phyloP scores from a whole-genome alignment of 2,329 filamentous ascomycete species.

The Microascus cirrosus region DNA sequence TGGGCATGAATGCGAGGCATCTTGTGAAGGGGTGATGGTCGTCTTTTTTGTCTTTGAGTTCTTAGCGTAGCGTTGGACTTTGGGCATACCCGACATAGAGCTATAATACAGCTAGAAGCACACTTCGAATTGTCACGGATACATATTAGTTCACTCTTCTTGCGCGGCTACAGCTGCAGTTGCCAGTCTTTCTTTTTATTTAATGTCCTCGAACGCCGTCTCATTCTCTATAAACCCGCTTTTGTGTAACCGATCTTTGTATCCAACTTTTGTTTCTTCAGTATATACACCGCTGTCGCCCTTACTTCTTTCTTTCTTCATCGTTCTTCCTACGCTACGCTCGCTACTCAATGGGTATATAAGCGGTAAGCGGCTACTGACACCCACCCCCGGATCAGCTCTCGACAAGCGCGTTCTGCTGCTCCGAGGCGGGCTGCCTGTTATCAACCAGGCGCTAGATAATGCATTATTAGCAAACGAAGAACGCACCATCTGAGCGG shows the following conservation, averaged over 20 bases:
- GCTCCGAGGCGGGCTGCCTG: constrained; percentile 18
- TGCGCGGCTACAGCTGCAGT: background rate
- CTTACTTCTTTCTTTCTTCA: background rate
- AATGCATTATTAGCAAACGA: constrained; percentile 9
- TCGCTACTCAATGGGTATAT: background rate
- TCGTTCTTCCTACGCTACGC: background rate
- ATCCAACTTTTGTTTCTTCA: background rate
- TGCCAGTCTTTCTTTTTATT: background rate
- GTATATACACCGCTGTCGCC: background rate
- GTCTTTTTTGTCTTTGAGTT: background rate
- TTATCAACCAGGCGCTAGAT: constrained; percentile 40
- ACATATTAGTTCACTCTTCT: background rate
- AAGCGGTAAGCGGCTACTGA: background rate
- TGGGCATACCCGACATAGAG: background rate
- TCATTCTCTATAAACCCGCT: background rate
- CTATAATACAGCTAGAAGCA: background rate
- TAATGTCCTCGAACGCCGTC: background rate
- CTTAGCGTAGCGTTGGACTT: background rate
- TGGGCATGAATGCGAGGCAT: constrained; percentile 77
- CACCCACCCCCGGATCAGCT: background rate
- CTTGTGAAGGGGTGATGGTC: constrained; percentile 25
- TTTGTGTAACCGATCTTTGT: background rate
- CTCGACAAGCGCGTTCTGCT: background rate
- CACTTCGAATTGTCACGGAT: background rate
- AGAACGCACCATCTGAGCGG: background rate